Conservation (phyloP, 305 asterid species). For the Fraxinus dipetala region DNA sequence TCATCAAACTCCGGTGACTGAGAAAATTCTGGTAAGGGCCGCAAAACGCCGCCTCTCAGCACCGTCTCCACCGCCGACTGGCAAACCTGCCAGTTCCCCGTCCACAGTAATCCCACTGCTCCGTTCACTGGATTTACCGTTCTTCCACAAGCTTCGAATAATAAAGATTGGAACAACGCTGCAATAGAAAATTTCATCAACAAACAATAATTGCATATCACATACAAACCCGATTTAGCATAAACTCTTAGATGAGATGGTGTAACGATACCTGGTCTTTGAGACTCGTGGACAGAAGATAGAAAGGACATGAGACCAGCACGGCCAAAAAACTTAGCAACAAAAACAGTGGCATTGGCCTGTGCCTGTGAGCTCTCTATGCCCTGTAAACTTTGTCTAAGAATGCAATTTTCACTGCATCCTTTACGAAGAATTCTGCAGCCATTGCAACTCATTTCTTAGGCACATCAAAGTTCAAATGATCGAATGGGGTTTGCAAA, state of each 20-base stretch:
- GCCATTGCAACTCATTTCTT: constrained; percentile 54
- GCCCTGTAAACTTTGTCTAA: constrained; percentile 47
- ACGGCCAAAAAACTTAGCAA: constrained; percentile 59
- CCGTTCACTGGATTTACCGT: constrained; percentile 72
- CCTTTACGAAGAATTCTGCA: constrained; percentile 59
- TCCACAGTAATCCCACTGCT: constrained; percentile 57
- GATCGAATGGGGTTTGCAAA: not conserved
- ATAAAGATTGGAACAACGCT: constrained; percentile 42
- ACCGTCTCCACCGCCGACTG: constrained; percentile 73
- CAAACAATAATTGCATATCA: not conserved
- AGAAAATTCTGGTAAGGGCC: constrained; percentile 33
- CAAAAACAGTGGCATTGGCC: constrained; percentile 57
- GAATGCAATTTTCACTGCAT: constrained; percentile 52
- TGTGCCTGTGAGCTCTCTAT: constrained; percentile 50
- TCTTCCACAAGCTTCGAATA: constrained; percentile 70
- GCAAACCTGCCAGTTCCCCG: constrained; percentile 69
- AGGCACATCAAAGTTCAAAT: constrained; percentile 7
- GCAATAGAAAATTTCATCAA: not conserved
- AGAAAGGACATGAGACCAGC: constrained; percentile 65
- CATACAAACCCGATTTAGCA: not conserved
- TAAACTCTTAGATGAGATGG: not conserved
- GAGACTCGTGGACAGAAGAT: constrained; percentile 45
- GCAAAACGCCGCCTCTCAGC: constrained; percentile 49
- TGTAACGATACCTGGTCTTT: constrained; percentile 40
- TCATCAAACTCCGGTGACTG: constrained; percentile 9